These are phyloP conservation scores for Neoboletus brunneissimus DNA, from an alignment of 768 basidiomycete species.

Conservation along the genomic window DNA sequence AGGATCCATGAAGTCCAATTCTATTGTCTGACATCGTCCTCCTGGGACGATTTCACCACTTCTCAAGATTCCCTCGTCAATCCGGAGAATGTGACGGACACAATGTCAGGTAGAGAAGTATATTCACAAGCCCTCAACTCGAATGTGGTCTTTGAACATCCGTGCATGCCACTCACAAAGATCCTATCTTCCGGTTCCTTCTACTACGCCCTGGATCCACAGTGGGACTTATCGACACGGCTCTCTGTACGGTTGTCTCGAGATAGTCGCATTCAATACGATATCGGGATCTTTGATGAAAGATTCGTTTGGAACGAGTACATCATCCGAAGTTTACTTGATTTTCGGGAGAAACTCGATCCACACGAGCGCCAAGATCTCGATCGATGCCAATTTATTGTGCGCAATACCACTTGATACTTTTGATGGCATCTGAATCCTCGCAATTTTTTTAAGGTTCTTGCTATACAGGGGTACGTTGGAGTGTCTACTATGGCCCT, in stretches of 20 bases:
- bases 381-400: constrained; percentile 82
- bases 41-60: constrained; percentile 75
- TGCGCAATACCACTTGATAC: constrained; percentile 39
- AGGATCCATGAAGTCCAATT: constrained; percentile 89
- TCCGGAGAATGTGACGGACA: constrained; percentile 53
- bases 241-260: constrained; percentile 66
- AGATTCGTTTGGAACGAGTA: constrained; percentile 96
- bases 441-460: constrained; percentile 50
- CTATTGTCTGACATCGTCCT: constrained; percentile 77
- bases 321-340: constrained; percentile 80
- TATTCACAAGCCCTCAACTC: constrained; percentile 37
- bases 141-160: constrained; percentile 76
- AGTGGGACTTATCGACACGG: constrained; percentile 89
- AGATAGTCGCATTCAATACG: constrained; percentile 42
- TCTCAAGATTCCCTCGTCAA: constrained; percentile 52
- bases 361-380: constrained; percentile 65
- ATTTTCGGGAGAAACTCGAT: constrained; percentile 81
- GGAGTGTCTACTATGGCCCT: constrained; percentile 78
- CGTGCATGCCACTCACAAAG: constrained; percentile 85
- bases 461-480: constrained; percentile 92
- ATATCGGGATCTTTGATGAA: constrained; percentile 68
- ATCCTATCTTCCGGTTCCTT: constrained; percentile 91
- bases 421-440: constrained; percentile 5
- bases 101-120: constrained; percentile 43
- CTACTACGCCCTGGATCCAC: constrained; percentile 80